Evolutionary conservation across 495 filamentous ascomycete genomes (phyloP).

Genomic region (Lasiosphaeriaceae sp.): DNA sequence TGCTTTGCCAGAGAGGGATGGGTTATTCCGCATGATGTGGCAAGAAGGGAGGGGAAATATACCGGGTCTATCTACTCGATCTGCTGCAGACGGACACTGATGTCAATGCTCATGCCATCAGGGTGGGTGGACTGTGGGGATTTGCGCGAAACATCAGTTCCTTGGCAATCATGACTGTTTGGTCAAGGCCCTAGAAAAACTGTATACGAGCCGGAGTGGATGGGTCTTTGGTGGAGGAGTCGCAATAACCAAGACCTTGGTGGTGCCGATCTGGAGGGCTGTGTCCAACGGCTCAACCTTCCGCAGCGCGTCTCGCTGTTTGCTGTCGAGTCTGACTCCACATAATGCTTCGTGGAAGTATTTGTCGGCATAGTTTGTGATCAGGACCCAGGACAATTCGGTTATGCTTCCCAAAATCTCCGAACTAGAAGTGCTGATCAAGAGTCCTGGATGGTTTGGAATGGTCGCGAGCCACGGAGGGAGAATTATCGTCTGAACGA

Average conservation of each 20-base stretch:
- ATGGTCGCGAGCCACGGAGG: conserved; percentile 1
- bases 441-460: conserved; percentile 6
- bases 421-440: conserved; percentile 8
- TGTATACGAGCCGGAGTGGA: too few species aligned
- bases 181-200: too few species aligned
- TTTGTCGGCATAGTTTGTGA: conserved; percentile 4
- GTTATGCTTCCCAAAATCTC: conserved; percentile 8
- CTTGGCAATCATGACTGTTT: too few species aligned
- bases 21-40: too few species aligned
- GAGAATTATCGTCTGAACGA: conserved; percentile 2
- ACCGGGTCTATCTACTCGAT: too few species aligned
- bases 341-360: conserved; percentile 5
- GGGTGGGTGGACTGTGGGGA: too few species aligned
- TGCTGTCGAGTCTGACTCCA: conserved; percentile 1
- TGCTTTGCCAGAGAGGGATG: too few species aligned
- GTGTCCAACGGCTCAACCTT: conserved; percentile 7
- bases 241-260: conserved; percentile 5
- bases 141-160: too few species aligned
- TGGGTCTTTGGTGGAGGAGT: too few species aligned
- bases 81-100: too few species aligned
- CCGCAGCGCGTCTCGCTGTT: conserved; percentile 6
- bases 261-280: conserved; percentile 4
- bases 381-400: conserved; percentile 7
- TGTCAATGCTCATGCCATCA: too few species aligned
- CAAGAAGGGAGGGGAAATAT: too few species aligned